A percentile compares a stretch with the other conserved stretches of the same genome.
Conservation (phyloP, 2,329 filamentous ascomycete species). For the Apiospora aurea region DNA sequence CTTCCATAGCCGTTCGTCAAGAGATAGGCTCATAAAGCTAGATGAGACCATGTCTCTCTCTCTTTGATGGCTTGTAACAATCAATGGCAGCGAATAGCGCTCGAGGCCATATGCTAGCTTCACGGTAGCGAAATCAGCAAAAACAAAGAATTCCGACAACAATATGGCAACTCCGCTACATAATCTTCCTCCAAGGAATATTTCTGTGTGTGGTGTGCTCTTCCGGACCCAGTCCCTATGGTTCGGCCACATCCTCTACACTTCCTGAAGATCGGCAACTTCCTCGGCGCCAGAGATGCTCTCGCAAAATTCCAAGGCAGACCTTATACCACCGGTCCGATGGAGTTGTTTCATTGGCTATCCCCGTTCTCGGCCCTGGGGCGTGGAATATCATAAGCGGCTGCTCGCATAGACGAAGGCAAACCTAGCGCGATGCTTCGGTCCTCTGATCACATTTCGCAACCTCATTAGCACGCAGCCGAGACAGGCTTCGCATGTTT, state of each 20-base stretch:
- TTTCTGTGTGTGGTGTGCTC: constrained; percentile 44
- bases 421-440: constrained; percentile 18
- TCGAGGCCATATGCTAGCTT: constrained; percentile 73
- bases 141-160: constrained; percentile 52
- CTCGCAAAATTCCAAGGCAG: constrained; percentile 8
- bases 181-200: constrained; percentile 49
- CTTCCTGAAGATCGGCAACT: constrained; percentile 16
- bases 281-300: constrained; percentile 1
- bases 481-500: constrained; percentile 22
- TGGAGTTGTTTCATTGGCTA: constrained; percentile 5
- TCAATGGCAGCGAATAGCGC: constrained; percentile 66
- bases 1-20: constrained; percentile 55
- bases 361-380: background rate
- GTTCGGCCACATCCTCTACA: constrained; percentile 32
- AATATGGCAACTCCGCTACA: constrained; percentile 52
- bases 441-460: constrained; percentile 22
- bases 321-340: background rate
- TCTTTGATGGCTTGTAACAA: constrained; percentile 59
- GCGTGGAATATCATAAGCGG: constrained; percentile 26
- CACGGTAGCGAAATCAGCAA: constrained; percentile 73
- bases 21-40: constrained; percentile 53
- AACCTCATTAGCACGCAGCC: constrained; percentile 16
- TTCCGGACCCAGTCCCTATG: constrained; percentile 11
- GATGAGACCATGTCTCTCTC: constrained; percentile 46
- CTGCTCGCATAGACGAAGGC: constrained; percentile 33